phyloP scores from a whole-genome alignment of 257 asterid genomes.

The Scutellaria galericulata region DNA sequence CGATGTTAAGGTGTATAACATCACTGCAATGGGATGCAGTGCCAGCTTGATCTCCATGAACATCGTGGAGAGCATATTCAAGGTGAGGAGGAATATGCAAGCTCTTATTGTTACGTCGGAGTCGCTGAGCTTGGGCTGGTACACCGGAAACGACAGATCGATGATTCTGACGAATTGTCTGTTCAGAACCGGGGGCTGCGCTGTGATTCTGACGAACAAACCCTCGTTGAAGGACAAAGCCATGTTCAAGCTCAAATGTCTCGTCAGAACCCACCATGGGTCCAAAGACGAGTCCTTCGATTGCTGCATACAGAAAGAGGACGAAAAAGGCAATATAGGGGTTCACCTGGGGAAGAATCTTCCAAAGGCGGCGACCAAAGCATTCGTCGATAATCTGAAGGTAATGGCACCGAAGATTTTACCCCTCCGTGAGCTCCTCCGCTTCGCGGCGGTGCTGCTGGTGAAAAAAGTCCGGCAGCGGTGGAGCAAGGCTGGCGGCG shows the following conservation, averaged over 20 bases:
- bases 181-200: conserved; percentile 83
- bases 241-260: conserved; percentile 61
- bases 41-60: conserved; percentile 74
- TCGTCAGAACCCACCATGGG: conserved; percentile 86
- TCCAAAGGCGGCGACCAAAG: conserved; percentile 81
- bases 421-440: conserved; percentile 62
- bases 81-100: conserved; percentile 36
- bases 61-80: conserved; percentile 57
- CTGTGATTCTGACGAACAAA: conserved; percentile 66
- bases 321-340: conserved; percentile 61
- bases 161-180: conserved; percentile 89
- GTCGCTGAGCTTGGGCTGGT: conserved; percentile 77
- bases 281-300: conserved; percentile 64
- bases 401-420: conserved; percentile 68
- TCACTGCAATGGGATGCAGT: conserved; percentile 94
- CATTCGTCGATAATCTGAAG: conserved; percentile 77
- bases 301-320: conserved; percentile 76
- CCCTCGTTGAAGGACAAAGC: conserved; percentile 38
- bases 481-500: conserved; percentile 39
- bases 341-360: conserved; percentile 71
- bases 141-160: conserved; percentile 73
- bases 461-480: conserved; percentile 35
- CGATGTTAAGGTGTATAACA: conserved; percentile 71
- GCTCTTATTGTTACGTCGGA: conserved; percentile 84
- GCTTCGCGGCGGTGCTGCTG: conserved; percentile 42